Percentiles rank a stretch among this genome's conserved stretches.
Evolutionary conservation across 1,284 basidiomycete genomes (phyloP).

Genomic region (Pseudozyma sp.): DNA sequence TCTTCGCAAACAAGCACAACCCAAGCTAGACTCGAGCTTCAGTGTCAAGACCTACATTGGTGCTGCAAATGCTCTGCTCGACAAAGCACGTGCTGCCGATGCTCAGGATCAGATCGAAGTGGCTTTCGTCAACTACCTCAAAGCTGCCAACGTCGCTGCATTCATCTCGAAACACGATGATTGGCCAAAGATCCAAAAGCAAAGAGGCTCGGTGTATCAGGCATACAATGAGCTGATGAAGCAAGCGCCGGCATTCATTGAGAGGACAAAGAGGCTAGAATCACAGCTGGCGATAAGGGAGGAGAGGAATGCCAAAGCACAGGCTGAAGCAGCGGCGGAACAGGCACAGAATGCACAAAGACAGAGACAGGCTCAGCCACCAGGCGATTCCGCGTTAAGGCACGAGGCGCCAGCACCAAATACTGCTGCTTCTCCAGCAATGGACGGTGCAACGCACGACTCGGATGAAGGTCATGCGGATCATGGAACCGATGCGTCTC

Average conservation of each 20-base stretch:
- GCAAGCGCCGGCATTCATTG: slow-evolving; percentile 61
- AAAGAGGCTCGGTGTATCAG: slow-evolving; percentile 54
- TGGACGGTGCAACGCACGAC: slow-evolving; percentile 14
- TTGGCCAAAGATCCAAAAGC: slow-evolving; percentile 55
- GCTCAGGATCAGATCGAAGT: slow-evolving; percentile 64
- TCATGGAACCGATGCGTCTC: slow-evolving; percentile 42
- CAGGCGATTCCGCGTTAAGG: slow-evolving; percentile 36
- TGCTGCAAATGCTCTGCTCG: slow-evolving; percentile 65
- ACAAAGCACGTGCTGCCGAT: slow-evolving; percentile 66
- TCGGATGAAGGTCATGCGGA: slow-evolving; percentile 32
- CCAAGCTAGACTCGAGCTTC: slow-evolving; percentile 62
- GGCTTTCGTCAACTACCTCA: slow-evolving; percentile 69
- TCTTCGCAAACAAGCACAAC: slow-evolving; percentile 61
- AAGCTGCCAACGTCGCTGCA: slow-evolving; percentile 63
- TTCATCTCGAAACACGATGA: slow-evolving; percentile 66
- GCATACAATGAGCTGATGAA: slow-evolving; percentile 66
- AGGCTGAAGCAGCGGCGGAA: slow-evolving; percentile 25
- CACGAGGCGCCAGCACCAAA: not conserved
- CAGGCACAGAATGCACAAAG: slow-evolving; percentile 25
- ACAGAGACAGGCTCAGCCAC: slow-evolving; percentile 27
- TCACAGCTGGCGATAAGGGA: slow-evolving; percentile 56
- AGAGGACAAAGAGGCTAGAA: slow-evolving; percentile 60
- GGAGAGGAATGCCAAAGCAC: slow-evolving; percentile 49
- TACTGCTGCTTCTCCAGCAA: not conserved
- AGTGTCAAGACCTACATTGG: slow-evolving; percentile 66